phyloP scores from a whole-genome alignment of 345 rosid species.

The Toxicodendron radicans region DNA sequence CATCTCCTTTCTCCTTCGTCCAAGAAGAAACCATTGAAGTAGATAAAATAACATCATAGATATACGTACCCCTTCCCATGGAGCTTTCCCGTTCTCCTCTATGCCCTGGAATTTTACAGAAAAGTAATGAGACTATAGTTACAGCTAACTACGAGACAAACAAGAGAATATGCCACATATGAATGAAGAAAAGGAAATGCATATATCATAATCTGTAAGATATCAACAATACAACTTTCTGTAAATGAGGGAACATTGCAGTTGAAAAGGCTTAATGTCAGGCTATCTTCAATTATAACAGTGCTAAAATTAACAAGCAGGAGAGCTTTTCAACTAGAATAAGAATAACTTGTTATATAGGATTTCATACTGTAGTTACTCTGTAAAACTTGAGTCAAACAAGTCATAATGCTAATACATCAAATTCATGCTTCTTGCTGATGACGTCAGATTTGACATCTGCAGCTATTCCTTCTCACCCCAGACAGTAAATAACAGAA shows the following conservation, averaged over 20 bases:
- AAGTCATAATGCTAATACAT: neutral
- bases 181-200: neutral
- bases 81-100: conserved; percentile 63
- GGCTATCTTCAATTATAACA: neutral
- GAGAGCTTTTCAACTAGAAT: neutral
- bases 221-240: neutral
- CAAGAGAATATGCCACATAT: conserved; percentile 4
- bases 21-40: neutral
- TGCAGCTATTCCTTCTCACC: neutral
- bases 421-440: neutral
- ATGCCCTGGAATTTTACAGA: conserved; percentile 55
- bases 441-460: neutral
- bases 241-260: neutral
- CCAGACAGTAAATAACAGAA: no score
- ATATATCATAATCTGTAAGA: neutral
- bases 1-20: neutral
- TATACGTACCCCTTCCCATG: conserved; percentile 82
- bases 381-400: neutral
- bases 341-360: neutral
- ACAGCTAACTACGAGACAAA: neutral
- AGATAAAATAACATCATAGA: neutral
- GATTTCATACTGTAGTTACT: neutral
- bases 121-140: conserved; percentile 13
- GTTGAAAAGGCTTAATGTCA: neutral
- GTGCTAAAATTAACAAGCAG: neutral